Percentiles rank a stretch among this genome's conserved stretches.
phyloP scores from a whole-genome alignment of 345 rosid genomes.

The Brassica nigra region DNA sequence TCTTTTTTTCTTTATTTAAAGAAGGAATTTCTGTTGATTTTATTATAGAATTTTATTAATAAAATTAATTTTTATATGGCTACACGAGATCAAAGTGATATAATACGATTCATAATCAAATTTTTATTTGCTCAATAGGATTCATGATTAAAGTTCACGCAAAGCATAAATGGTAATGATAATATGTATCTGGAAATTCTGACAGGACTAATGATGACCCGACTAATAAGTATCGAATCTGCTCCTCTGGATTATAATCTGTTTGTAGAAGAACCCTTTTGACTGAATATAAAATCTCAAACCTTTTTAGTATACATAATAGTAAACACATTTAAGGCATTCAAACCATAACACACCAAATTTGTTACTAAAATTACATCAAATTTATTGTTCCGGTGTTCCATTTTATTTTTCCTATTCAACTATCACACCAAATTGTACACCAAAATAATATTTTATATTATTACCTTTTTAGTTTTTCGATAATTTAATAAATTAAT shows the following conservation, averaged over 20 bases:
- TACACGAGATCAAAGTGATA: background rate
- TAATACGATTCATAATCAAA: background rate
- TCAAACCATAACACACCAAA: too few species aligned
- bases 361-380: too few species aligned
- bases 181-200: background rate
- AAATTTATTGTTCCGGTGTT: too few species aligned
- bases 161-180: slow-evolving; percentile 33
- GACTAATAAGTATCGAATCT: slow-evolving; percentile 25
- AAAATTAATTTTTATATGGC: background rate
- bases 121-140: background rate
- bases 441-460: too few species aligned
- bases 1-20: background rate
- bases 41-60: background rate
- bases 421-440: too few species aligned
- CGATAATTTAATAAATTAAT: too few species aligned
- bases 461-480: too few species aligned
- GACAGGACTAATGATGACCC: slow-evolving; percentile 25
- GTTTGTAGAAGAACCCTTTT: background rate
- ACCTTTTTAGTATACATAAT: background rate
- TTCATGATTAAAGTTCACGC: slow-evolving; percentile 28
- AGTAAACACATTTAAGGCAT: background rate
- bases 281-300: background rate
- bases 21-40: background rate
- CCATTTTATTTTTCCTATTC: too few species aligned
- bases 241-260: slow-evolving; percentile 36